Percentiles rank a stretch among this genome's conserved stretches.
Conservation (phyloP, 495 filamentous ascomycete species). For the Sphaerosporella brunnea region DNA sequence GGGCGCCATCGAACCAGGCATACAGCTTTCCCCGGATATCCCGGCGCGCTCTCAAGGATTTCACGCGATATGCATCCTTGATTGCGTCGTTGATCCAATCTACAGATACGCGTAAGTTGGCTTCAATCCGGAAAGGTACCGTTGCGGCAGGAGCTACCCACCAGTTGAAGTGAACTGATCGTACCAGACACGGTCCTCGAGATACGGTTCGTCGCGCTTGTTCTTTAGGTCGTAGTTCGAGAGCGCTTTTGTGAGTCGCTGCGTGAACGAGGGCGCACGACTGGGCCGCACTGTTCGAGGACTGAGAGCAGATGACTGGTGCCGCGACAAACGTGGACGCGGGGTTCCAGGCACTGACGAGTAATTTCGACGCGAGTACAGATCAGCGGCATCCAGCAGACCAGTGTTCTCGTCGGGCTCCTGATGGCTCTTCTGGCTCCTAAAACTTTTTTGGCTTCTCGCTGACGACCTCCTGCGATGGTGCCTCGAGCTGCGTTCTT, state of each 20-base stretch:
- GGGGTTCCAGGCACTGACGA: constrained; percentile 19
- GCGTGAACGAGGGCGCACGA: constrained; percentile 21
- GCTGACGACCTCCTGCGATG: constrained; percentile 4
- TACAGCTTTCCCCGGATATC: constrained; percentile 64
- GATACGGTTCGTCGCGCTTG: constrained; percentile 15
- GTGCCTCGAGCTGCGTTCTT: background rate
- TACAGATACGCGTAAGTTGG: background rate
- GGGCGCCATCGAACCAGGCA: constrained; percentile 66
- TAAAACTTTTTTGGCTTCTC: background rate
- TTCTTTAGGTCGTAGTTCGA: constrained; percentile 20
- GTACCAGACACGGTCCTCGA: constrained; percentile 89
- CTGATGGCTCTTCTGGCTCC: background rate
- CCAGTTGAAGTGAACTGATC: constrained; percentile 90
- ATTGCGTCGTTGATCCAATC: constrained; percentile 99
- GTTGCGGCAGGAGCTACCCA: too few relatives aligned
- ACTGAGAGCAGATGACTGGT: constrained; percentile 14
- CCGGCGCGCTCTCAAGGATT: constrained; percentile 60
- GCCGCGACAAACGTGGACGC: constrained; percentile 22
- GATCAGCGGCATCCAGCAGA: constrained; percentile 12
- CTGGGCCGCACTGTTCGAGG: constrained; percentile 11
- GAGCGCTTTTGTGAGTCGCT: constrained; percentile 20
- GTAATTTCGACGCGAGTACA: constrained; percentile 14
- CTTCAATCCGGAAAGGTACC: too few relatives aligned
- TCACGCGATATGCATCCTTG: constrained; percentile 77
- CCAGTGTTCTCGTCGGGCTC: constrained; percentile 21